Percentiles rank a stretch among this genome's conserved stretches.
phyloP scores from a whole-genome alignment of 2,329 filamentous ascomycete genomes.

The Pseudogymnoascus sp. region DNA sequence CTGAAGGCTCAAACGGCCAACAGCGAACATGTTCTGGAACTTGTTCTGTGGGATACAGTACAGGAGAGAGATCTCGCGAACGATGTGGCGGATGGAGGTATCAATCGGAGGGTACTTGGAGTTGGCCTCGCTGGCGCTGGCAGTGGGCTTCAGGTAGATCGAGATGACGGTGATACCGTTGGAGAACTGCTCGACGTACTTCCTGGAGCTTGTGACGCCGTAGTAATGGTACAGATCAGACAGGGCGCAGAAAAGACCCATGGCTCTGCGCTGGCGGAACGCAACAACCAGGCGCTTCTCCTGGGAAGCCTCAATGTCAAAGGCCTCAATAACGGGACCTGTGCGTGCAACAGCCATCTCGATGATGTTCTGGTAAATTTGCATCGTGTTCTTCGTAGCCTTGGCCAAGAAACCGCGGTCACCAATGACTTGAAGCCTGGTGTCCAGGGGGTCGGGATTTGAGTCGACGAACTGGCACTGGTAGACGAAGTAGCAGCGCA shows the following conservation, averaged over 20 bases:
- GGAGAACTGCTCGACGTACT: constrained; percentile 98
- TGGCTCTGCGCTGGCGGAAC: constrained; percentile 85
- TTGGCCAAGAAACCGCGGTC: constrained; percentile 94
- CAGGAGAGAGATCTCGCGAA: constrained; percentile 92
- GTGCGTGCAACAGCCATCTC: constrained; percentile 74
- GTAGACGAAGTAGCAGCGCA: constrained; percentile 98
- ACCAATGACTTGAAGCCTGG: constrained; percentile 80
- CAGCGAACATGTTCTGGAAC: constrained; percentile 82
- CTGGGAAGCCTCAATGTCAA: constrained; percentile 81
- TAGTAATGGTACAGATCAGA: constrained; percentile 99
- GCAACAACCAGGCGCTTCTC: constrained; percentile 94
- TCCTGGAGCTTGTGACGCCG: constrained; percentile 87
- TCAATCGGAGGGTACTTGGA: constrained; percentile 69
- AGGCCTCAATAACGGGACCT: constrained; percentile 95
- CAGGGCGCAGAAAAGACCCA: constrained; percentile 88
- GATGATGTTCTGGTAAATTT: constrained; percentile 92
- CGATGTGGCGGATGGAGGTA: constrained; percentile 95
- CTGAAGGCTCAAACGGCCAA: constrained; percentile 79
- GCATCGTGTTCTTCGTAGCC: constrained; percentile 90
- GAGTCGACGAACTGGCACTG: constrained; percentile 82
- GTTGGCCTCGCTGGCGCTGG: constrained; percentile 48
- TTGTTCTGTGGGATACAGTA: constrained; percentile 98
- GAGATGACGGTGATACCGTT: constrained; percentile 98
- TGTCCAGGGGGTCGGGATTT: constrained; percentile 69
- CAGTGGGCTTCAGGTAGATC: constrained; percentile 71